These are phyloP conservation scores for Cytidiella melzeri DNA, from an alignment of 768 basidiomycete species.

Conservation along the genomic window DNA sequence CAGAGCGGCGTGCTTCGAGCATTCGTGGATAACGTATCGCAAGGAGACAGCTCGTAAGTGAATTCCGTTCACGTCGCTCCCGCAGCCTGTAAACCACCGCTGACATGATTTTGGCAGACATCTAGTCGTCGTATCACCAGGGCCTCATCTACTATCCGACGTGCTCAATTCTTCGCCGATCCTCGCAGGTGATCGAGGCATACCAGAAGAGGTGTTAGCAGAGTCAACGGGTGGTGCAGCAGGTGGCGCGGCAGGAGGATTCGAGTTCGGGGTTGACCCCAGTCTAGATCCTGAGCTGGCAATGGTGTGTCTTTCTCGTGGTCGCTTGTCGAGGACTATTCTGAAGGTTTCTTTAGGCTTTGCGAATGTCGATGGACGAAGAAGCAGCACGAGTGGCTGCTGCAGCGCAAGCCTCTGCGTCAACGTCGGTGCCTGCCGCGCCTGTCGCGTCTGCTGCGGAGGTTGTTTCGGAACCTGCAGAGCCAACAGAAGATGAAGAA, in stretches of 20 bases:
- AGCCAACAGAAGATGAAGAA: slow-evolving; percentile 63
- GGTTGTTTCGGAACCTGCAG: slow-evolving; percentile 35
- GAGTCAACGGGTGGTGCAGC: slow-evolving; percentile 35
- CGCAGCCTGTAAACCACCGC: not conserved
- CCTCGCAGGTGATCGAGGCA: slow-evolving; percentile 71
- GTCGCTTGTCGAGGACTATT: not conserved
- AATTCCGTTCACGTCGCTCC: not conserved
- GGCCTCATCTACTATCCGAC: slow-evolving; percentile 79
- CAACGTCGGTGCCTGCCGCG: slow-evolving; percentile 27
- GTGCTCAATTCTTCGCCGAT: slow-evolving; percentile 74
- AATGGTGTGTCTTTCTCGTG: slow-evolving; percentile 53
- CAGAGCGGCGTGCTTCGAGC: slow-evolving; percentile 65
- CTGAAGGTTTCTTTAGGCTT: slow-evolving; percentile 48
- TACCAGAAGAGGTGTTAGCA: slow-evolving; percentile 56
- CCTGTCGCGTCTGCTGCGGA: slow-evolving; percentile 26
- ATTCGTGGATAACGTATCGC: slow-evolving; percentile 79
- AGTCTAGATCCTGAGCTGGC: slow-evolving; percentile 94
- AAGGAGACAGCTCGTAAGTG: slow-evolving; percentile 81
- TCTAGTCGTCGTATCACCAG: slow-evolving; percentile 71
- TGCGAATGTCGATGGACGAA: slow-evolving; percentile 97
- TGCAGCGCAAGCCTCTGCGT: slow-evolving; percentile 31
- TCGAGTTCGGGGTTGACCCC: slow-evolving; percentile 92
- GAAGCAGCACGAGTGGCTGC: slow-evolving; percentile 73
- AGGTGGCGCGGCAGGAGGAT: slow-evolving; percentile 42
- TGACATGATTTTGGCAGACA: slow-evolving; percentile 50